Base-by-base conservation (phyloP, 331 rosid species). In the Saraca asoca region DNA sequence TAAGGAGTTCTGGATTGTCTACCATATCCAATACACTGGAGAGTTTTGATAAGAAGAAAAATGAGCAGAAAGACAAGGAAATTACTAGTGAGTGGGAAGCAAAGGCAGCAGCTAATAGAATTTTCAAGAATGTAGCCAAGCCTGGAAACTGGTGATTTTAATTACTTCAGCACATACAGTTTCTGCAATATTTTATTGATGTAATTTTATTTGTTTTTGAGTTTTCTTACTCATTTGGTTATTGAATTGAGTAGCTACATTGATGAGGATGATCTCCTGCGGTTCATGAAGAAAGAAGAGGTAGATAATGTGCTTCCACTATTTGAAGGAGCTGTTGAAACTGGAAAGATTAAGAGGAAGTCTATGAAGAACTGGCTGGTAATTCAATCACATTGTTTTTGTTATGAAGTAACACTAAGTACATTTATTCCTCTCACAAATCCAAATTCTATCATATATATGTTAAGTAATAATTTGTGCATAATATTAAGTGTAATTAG, bases 291-390 rank as follows among this genome's bases (percentile, higher is more conserved):
- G 12, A 85, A 54, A 75, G 85, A 88, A 54, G 95, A 83, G 71
- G 82, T 76, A 33, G 87, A 85, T 16, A 79, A 71, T 48, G 72
- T 88, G 71, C 34, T 88, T 50, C 84, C 82, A 17, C 74, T 78
- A 51, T 79, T 88, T 81, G 87, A 85, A 78, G 91, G 91, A 63
- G 85, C 82, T 12, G 81, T 37, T 7, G 88, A 80, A 43, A 78
- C 72, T 5, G 75, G 85, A 39, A 82, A 72, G 68, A 78, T 88
- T 46, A 85, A 65, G 77, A 84, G 86, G 62, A 88, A 85, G 70
- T 6, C 79, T 57, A 61, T 88, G 46, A 88, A 85, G 79, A 88
- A 79, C 43, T 88, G 87, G 91, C 79, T 85, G 85, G 95, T 85
- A 75, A 54, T 41, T 13, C 63, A 5, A 51, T 24, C 19, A 19